A percentile compares a stretch with the other conserved stretches of the same genome.
Conservation (phyloP, 331 rosid species). For the Rosa hybrid region DNA sequence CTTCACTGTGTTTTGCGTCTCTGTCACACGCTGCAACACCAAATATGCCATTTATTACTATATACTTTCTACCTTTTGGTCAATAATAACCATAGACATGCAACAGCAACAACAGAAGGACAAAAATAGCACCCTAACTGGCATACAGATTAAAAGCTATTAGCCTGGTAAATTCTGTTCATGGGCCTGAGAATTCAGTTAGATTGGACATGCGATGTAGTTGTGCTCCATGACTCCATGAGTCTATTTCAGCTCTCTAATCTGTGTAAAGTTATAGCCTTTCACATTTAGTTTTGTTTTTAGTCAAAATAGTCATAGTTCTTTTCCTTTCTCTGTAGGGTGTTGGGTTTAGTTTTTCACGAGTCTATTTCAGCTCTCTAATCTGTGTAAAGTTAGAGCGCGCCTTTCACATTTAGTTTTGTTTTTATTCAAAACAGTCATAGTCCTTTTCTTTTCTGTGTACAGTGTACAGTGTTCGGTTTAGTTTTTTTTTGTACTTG, state of each 20-base stretch:
- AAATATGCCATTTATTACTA: constrained; percentile 15
- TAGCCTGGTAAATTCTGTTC: background rate
- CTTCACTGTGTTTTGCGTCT: constrained; percentile 57
- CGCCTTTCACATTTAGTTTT: too few relatives aligned
- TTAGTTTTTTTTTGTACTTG: background rate
- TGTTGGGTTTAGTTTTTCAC: too few relatives aligned
- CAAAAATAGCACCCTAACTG: constrained; percentile 4
- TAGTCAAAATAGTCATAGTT: background rate
- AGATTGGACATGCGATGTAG: background rate
- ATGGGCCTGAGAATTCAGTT: background rate
- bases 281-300: background rate
- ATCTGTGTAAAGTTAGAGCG: too few relatives aligned
- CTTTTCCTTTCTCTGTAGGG: background rate
- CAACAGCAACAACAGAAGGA: background rate
- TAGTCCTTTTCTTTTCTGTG: background rate
- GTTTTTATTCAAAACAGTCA: background rate
- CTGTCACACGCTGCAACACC: constrained; percentile 79
- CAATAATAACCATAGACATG: background rate
- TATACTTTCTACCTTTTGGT: constrained; percentile 8
- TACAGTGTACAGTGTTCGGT: background rate
- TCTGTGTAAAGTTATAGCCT: background rate
- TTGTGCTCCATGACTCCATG: background rate
- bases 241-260: background rate
- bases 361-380: too few relatives aligned
- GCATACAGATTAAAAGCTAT: background rate